phyloP scores from a whole-genome alignment of 371 early-diverging fungal genomes.

The Rhizopus microsporus region DNA sequence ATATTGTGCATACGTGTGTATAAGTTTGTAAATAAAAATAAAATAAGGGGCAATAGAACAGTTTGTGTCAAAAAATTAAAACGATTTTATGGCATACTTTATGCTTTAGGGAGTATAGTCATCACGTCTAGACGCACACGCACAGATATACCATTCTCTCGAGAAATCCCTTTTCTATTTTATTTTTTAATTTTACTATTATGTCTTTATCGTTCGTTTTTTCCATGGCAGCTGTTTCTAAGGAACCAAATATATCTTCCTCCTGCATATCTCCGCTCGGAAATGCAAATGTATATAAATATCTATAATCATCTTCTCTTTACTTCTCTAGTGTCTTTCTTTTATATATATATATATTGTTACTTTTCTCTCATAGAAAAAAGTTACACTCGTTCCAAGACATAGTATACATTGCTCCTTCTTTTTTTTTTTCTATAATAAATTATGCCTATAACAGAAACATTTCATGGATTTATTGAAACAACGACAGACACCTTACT shows the following conservation, averaged over 20 bases:
- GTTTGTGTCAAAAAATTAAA: neutral
- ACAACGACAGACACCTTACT: conserved; percentile 68
- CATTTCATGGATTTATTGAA: conserved; percentile 57
- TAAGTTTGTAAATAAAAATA: neutral
- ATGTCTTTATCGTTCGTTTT: neutral
- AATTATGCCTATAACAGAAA: conserved; percentile 40
- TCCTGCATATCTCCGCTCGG: conserved; percentile 4
- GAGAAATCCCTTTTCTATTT: neutral
- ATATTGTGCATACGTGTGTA: no score
- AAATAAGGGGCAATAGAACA: neutral
- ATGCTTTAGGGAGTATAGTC: no score
- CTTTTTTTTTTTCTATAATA: conserved; percentile 7
- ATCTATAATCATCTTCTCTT: conserved; percentile 1
- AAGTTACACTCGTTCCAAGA: neutral
- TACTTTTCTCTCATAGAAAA: neutral
- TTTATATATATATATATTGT: neutral
- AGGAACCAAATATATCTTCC: neutral
- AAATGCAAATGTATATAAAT: conserved; percentile 1
- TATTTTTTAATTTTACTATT: neutral
- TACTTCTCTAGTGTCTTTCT: neutral
- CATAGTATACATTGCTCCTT: conserved; percentile 2
- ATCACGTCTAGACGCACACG: no score
- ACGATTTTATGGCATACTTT: no score
- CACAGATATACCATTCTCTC: no score
- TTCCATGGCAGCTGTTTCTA: neutral